A percentile compares a stretch with the other conserved stretches of the same genome.
phyloP scores from a whole-genome alignment of 768 basidiomycete species.

The Suillus variegatus region DNA sequence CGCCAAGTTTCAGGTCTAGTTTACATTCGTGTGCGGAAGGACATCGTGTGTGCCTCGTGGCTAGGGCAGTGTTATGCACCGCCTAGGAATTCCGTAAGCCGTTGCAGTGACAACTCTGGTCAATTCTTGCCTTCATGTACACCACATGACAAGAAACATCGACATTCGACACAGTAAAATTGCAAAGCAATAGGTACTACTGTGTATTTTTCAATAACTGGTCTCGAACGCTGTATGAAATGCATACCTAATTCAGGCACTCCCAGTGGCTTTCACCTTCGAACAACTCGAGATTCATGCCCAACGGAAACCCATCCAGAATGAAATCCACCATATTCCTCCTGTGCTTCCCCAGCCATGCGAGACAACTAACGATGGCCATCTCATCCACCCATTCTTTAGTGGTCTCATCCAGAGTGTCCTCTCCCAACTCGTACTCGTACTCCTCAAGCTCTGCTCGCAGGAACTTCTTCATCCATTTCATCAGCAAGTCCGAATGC shows the following conservation, averaged over 20 bases:
- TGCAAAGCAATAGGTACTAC: neutral
- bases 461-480: conserved; percentile 1
- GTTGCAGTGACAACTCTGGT: neutral
- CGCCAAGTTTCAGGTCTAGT: neutral
- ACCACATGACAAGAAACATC: neutral
- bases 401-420: neutral
- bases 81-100: neutral
- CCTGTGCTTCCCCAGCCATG: conserved; percentile 13
- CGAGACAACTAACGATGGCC: conserved; percentile 7
- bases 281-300: neutral
- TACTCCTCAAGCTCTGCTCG: neutral
- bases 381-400: conserved; percentile 4
- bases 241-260: neutral
- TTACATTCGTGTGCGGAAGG: neutral
- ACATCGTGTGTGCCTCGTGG: neutral
- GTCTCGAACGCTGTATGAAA: neutral
- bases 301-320: neutral
- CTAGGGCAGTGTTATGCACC: neutral
- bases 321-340: conserved; percentile 1
- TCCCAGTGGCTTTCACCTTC: neutral
- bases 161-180: neutral
- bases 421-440: neutral
- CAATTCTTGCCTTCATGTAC: neutral
- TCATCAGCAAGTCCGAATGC: conserved; percentile 2
- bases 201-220: neutral